Base-by-base conservation (phyloP, 495 filamentous ascomycete genomes). In the Aspergillus leporis region DNA sequence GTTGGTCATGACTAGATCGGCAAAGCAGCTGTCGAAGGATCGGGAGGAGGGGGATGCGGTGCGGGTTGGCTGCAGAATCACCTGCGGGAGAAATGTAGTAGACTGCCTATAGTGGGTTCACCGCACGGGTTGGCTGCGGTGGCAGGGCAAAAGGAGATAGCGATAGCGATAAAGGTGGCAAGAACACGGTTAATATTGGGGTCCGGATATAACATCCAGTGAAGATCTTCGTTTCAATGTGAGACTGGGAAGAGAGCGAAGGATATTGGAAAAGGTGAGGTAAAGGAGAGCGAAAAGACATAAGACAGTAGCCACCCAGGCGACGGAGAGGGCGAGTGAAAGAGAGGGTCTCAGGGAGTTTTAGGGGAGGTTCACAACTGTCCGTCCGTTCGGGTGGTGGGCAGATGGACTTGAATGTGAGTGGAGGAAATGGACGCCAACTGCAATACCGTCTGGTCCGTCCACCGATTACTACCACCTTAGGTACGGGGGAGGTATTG, bases 1-100 rank as follows among this genome's bases (percentile, higher is more conserved):
- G 55, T 59, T 63, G 64, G 48, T 61, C 64, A 66, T 66, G 58
- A 61, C 64, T 61, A 61, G 59, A 53, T 53, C 55, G 62, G 56
- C 41, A 61, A 60, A 51, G n/a, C 23, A 61, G 45, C 43, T 30
- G n/a, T 43, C 34, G 47, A 31, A 55, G 19, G 49, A 51, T 21
- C 40, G 51, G 45, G 54, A 16, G 45, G 51, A 31, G 54, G 58
- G 45, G 54, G 16, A 2, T 22, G 43, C 43, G 31, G 38, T 34
- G 13, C 50, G 53, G 38, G 48, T 51, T 56, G 56, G 56, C 55
- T 60, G 58, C 51, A 55, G 58, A 55, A 38, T 51, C 51, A 50
- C 58, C 58, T 31, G 58, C 58, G 58, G 58, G 31, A 50, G 32
- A 41, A 47, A 60, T n/a, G 25, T 30, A 25, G 53, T 55, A 16